A percentile compares a stretch with the other conserved stretches of the same genome.
Conservation (phyloP, 176 grass and related monocot genomes). For the Echinochloa phyllopogon region DNA sequence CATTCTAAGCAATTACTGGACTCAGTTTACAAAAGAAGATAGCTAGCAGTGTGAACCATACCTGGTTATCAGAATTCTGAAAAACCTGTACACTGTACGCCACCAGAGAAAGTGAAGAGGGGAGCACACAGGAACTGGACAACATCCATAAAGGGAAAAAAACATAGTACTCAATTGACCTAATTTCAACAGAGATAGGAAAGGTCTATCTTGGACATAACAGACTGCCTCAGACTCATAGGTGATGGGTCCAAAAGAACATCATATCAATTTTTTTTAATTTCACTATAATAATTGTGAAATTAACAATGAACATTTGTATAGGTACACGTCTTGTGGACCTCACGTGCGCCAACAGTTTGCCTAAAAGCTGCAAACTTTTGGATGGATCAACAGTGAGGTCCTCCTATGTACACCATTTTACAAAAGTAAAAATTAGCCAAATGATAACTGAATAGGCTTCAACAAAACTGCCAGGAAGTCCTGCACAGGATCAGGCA, state of each 20-base stretch:
- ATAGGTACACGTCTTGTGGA: constrained; percentile 52
- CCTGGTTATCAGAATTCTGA: constrained; percentile 8
- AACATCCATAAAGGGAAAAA: background rate
- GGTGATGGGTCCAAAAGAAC: background rate
- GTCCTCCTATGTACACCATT: constrained; percentile 70
- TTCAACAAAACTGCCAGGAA: constrained; percentile 39
- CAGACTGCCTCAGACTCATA: constrained; percentile 17
- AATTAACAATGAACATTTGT: constrained; percentile 72
- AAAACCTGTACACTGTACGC: constrained; percentile 16
- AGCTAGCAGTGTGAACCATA: constrained; percentile 18
- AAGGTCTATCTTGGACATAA: constrained; percentile 6
- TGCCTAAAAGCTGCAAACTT: constrained; percentile 90
- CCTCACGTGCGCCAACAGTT: constrained; percentile 61
- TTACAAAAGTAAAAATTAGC: constrained; percentile 44
- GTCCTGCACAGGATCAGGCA: constrained; percentile 26
- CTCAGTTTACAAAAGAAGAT: background rate
- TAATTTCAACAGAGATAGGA: constrained; percentile 6
- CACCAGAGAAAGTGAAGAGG: background rate
- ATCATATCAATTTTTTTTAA: constrained; percentile 49
- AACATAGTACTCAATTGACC: constrained; percentile 3
- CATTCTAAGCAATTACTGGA: constrained; percentile 7
- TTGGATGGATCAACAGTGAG: constrained; percentile 48
- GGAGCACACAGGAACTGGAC: constrained; percentile 4
- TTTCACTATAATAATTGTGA: constrained; percentile 84
- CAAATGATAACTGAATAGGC: constrained; percentile 36